Percentiles rank a stretch among this genome's conserved stretches.
These are phyloP conservation scores for Capsicum baccatum DNA, from an alignment of 257 asterid species.

Conservation along the genomic window DNA sequence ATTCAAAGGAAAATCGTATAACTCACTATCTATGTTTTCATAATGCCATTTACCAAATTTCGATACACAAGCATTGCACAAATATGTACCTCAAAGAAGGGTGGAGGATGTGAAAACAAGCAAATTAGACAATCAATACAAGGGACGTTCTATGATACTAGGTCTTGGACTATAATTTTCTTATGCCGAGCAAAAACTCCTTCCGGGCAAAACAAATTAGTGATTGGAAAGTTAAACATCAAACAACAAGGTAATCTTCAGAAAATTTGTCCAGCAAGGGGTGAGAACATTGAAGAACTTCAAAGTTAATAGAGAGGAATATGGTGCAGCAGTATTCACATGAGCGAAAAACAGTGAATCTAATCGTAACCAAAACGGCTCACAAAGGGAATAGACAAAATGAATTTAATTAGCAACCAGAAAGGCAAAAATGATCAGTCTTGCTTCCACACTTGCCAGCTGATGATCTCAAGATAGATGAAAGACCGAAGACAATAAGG, in stretches of 20 bases:
- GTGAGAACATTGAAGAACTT: conserved; percentile 4
- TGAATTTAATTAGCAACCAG: conserved; percentile 16
- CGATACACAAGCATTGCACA: not conserved
- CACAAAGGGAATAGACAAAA: not conserved
- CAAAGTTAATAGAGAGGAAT: not conserved
- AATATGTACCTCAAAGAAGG: not conserved
- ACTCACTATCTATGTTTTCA: not conserved
- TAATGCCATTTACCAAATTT: not conserved
- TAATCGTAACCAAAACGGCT: not conserved
- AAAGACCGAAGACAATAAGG: not conserved
- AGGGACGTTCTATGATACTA: not conserved
- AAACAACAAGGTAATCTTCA: conserved; percentile 18
- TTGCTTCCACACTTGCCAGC: not conserved
- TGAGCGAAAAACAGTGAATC: not conserved
- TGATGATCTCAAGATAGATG: not conserved
- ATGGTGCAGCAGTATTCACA: not conserved
- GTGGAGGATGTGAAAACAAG: not conserved
- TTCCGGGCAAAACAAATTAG: conserved; percentile 14
- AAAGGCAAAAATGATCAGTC: not conserved
- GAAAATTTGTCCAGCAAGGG: not conserved
- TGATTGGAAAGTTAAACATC: not conserved
- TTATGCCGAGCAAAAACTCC: not conserved
- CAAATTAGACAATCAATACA: not conserved
- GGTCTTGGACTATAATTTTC: not conserved
- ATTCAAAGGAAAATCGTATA: not conserved